Evolutionary conservation across 2,329 filamentous ascomycete genomes (phyloP).

Genomic region (Xenosphaeropsis pyriputrescens): DNA sequence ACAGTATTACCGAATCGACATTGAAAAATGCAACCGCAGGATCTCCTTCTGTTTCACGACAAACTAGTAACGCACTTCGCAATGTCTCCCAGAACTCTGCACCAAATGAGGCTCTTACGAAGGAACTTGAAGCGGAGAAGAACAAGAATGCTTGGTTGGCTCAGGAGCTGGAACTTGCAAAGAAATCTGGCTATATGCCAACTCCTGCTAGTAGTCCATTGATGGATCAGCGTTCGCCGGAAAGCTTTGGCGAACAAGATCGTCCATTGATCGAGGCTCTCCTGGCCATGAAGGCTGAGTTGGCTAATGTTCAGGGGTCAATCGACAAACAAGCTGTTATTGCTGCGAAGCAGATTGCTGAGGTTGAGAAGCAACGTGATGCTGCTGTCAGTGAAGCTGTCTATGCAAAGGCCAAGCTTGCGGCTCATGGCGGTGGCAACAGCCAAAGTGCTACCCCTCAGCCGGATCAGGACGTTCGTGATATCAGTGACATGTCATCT

Average conservation of each 20-base stretch:
- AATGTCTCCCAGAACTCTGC: constrained; percentile 47
- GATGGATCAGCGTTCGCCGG: constrained; percentile 61
- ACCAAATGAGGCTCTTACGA: constrained; percentile 41
- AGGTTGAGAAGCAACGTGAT: constrained; percentile 89
- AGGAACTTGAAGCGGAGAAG: constrained; percentile 74
- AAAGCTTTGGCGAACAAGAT: constrained; percentile 83
- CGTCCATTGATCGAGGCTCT: constrained; percentile 84
- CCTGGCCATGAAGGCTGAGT: constrained; percentile 76
- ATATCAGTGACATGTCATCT: constrained; percentile 39
- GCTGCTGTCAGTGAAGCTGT: constrained; percentile 88
- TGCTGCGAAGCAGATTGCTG: constrained; percentile 79
- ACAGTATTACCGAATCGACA: constrained; percentile 47
- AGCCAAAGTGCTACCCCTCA: constrained; percentile 48
- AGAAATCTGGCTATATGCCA: constrained; percentile 75
- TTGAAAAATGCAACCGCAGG: constrained; percentile 27
- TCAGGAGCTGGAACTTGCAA: constrained; percentile 81
- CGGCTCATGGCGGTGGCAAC: constrained; percentile 49
- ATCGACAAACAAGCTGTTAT: constrained; percentile 78
- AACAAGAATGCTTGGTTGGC: constrained; percentile 94
- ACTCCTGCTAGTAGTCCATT: constrained; percentile 55
- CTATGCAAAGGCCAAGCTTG: constrained; percentile 86
- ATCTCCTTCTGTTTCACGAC: constrained; percentile 41
- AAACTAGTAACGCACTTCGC: constrained; percentile 42
- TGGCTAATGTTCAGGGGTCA: constrained; percentile 77
- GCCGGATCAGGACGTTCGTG: constrained; percentile 38